Percentiles rank a stretch among this genome's conserved stretches.
Evolutionary conservation across 1,284 basidiomycete genomes (phyloP).

Genomic region (Microbotryomycetes sp.): DNA sequence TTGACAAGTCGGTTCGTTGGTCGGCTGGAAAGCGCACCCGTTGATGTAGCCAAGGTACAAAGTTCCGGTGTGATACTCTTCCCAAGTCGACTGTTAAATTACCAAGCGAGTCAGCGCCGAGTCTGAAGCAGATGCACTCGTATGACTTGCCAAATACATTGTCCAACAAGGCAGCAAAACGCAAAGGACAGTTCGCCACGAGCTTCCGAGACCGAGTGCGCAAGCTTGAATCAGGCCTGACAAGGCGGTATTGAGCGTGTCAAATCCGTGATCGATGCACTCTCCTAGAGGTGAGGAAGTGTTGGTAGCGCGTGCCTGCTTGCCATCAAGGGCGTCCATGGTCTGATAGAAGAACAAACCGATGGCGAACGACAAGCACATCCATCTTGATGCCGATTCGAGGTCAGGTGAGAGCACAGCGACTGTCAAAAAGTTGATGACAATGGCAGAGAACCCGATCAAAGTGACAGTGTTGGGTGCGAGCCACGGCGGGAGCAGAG

Average conservation of each 20-base stretch:
- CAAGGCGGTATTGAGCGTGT: constrained; percentile 50
- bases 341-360: constrained; percentile 91
- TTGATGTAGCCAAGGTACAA: constrained; percentile 63
- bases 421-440: constrained; percentile 14
- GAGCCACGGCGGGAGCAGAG: constrained; percentile 10
- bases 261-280: constrained; percentile 86
- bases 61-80: constrained; percentile 89
- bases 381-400: constrained; percentile 49
- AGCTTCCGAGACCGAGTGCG: constrained; percentile 78
- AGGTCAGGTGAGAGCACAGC: constrained; percentile 5
- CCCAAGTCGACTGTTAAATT: constrained; percentile 82
- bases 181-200: constrained; percentile 18
- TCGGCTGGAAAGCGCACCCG: constrained; percentile 59
- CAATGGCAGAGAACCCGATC: constrained; percentile 20
- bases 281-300: constrained; percentile 96
- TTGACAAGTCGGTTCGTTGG: too few species aligned
- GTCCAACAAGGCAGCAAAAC: constrained; percentile 75
- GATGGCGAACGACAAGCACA: constrained; percentile 74
- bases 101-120: too few species aligned
- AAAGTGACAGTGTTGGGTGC: constrained; percentile 26
- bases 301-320: constrained; percentile 82
- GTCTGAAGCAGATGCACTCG: neutral
- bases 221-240: constrained; percentile 71
- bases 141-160: constrained; percentile 20
- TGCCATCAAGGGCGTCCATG: constrained; percentile 73